Evolutionary conservation across 2,329 filamentous ascomycete genomes (phyloP), one percentile per base, ranked within the genome.

Genomic region (Cladophialophora bantiana): DNA sequence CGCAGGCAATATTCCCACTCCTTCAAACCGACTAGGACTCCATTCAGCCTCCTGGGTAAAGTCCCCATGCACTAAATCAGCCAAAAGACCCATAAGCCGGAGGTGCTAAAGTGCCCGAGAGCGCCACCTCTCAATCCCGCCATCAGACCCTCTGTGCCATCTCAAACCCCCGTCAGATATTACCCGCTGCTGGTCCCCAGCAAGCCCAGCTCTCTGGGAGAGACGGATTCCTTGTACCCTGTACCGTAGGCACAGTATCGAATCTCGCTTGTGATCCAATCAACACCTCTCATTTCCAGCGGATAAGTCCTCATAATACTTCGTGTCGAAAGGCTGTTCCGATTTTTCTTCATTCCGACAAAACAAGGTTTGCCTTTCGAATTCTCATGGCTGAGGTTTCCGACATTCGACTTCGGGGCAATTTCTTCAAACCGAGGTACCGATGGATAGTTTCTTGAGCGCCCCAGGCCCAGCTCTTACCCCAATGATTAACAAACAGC

Each of bases 21-120:
- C 18, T 26, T 26, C 7, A 50, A 50, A 50, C 45, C 7, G 40
- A 42, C 40, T 42, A 42, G 40, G 12, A 26, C 36, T 50, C 38
- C 57, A 36, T 59, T 20, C 38, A n/a, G 45, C 20, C 57, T 31
- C 40, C 57, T 59, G 38, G 57, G 57, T 59, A 59, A 50, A 50
- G 6, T 50, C 26, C 57, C 42, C 57, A 42, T 59, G 13, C 32
- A 13, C 57, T 59, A 59, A 45, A 31, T 5, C 3, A 35, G 18
- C 38, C n/a, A 45, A 34, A 50, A 35, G 57, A 59, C 57, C 57
- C 57, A 59, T 32, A 59, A 59, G 57, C 57, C 57, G 57, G 42
- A 12, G 7, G 57, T 48, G 35, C 38, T 45, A 48, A 59, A 48
- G 42, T 10, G 12, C 34, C 38, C 7, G 4, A 26, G 9, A 20